Evolutionary conservation across 352 stramenopile species (phyloP), one percentile per base, ranked within the genome.

Genomic region (Pythium sukuiense): DNA sequence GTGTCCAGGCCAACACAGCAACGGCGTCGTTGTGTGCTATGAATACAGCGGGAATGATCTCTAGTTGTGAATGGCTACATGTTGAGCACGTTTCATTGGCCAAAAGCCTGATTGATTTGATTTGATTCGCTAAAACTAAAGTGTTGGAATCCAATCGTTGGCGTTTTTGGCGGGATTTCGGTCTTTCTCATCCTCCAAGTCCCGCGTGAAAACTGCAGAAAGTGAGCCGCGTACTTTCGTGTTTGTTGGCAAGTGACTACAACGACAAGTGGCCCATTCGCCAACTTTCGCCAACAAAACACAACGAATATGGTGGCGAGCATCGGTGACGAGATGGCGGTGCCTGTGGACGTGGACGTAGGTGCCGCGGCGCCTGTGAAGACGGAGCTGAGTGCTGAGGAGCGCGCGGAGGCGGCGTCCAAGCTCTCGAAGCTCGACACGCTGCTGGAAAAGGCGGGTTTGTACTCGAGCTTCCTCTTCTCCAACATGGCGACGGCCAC

Each of bases 381-480:
- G n/a, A 7, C 14, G 35, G n/a, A 16, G 39, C 16, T 71, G 12
- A 55, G 29, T 18, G 55, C 49, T 2, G 68, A 76, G 24, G 39
- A 75, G 24, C 55, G 53, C 48, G 63, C 77, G 58, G 83, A 76
- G 77, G 90, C 69, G 74, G 91, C 64, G 50, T 71, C 69, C 55
- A 89, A 88, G 53, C 74, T 94, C 16, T 67, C 80, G 26, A 96
- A 97, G 79, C 80, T 97, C 29, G 89, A 97, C 74, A 89, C 56
- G 9, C 69, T 97, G 43, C 75, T 97, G 71, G 86, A 94, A 63
- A 97, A 97, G 54, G 89, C 89, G 5, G 88, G 85, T 27, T 69
- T 95, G 39, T 96, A 94, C 76, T 94, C 86, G 52, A 93, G 82
- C 58, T 95, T 96, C 53, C 67, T 95, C 2, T 89, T 93, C 61